These are phyloP conservation scores for Eucalyptus cloeziana DNA, from an alignment of 345 rosid species.

Conservation along the genomic window DNA sequence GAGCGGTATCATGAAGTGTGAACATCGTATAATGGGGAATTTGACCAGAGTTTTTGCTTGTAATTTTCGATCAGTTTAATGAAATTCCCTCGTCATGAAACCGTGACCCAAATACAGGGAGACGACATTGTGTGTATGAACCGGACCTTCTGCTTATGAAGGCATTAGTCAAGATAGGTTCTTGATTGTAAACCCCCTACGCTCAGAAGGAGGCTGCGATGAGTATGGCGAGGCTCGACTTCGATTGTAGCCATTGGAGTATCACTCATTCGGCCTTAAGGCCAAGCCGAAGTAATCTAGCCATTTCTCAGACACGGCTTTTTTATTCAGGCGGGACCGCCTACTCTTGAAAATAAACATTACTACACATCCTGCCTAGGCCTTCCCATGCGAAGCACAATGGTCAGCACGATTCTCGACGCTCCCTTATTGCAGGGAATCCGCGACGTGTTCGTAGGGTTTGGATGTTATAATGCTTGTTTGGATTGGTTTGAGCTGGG, in stretches of 20 bases:
- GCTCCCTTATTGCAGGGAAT: not conserved
- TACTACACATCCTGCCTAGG: not conserved
- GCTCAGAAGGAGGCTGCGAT: not conserved
- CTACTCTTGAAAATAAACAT: not conserved
- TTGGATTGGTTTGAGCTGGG: not conserved
- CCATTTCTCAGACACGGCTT: rapidly evolving
- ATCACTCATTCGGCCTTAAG: not conserved
- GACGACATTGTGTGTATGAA: not conserved
- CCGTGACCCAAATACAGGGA: not conserved
- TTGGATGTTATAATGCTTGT: not conserved
- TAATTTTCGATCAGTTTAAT: not conserved
- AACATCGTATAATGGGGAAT: not conserved
- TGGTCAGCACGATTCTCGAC: not conserved
- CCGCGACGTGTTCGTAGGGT: not conserved
- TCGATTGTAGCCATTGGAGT: not conserved
- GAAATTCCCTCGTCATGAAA: not conserved
- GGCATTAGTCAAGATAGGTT: not conserved
- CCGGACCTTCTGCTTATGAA: not conserved
- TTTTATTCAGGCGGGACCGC: not conserved
- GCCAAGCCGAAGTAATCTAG: not conserved
- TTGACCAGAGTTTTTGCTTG: not conserved
- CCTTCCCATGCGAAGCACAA: not conserved
- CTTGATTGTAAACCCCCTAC: not conserved
- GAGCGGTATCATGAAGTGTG: not conserved
- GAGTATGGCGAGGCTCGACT: not conserved